A percentile compares a stretch with the other conserved stretches of the same genome.
Evolutionary conservation across 768 basidiomycete species (phyloP).

Genomic region (button mushroom (Agaricus bisporus)): DNA sequence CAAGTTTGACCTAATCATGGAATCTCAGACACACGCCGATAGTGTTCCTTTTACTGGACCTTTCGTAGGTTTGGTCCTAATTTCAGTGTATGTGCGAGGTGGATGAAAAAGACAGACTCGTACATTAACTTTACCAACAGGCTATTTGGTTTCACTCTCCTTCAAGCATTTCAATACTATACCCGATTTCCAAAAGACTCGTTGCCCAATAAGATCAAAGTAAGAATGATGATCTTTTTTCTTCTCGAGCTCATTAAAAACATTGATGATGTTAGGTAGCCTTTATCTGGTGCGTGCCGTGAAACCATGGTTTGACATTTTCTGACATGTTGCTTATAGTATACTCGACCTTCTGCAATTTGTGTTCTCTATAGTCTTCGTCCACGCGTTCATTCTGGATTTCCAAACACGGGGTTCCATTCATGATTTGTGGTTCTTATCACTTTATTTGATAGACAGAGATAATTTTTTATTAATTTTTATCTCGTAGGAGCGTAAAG

Average conservation of each 20-base stretch:
- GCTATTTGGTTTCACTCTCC: slow-evolving; percentile 1
- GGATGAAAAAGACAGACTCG: too few relatives aligned
- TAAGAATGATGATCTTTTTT: background rate
- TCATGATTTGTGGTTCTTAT: background rate
- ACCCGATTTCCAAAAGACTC: background rate
- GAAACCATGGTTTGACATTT: background rate
- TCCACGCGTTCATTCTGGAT: background rate
- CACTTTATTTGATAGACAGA: background rate
- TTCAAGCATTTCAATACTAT: slow-evolving; percentile 4
- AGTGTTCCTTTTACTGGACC: too few relatives aligned
- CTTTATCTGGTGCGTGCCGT: background rate
- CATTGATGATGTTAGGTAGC: background rate
- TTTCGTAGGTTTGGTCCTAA: too few relatives aligned
- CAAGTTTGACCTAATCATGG: too few relatives aligned
- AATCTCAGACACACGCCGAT: too few relatives aligned
- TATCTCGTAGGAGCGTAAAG: background rate
- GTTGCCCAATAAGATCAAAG: background rate
- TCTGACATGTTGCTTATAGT: background rate
- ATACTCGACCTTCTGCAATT: slow-evolving; percentile 1
- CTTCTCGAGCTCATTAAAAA: background rate
- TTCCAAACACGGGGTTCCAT: background rate
- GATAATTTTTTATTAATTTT: background rate
- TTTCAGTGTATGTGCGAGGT: too few relatives aligned
- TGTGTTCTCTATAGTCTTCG: background rate
- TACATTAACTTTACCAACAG: background rate